Percentiles rank a stretch among this genome's conserved stretches.
Evolutionary conservation across 345 rosid species (phyloP).

Genomic region (Eucalyptus marginata): DNA sequence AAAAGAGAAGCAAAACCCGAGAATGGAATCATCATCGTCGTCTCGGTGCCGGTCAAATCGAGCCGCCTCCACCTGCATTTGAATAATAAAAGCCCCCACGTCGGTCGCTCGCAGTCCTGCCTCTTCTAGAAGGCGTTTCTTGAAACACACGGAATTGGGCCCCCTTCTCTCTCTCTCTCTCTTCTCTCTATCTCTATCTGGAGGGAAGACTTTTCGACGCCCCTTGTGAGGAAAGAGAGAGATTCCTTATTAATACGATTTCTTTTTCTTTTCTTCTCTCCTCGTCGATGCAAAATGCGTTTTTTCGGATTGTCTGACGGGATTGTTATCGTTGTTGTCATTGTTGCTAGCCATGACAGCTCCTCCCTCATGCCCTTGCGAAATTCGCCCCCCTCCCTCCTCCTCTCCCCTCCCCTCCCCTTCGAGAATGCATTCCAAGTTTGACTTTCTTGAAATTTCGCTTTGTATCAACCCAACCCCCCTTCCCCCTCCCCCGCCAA

Average conservation of each 20-base stretch:
- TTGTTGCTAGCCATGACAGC: conserved; percentile 1
- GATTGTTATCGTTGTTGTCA: neutral
- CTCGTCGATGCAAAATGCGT: neutral
- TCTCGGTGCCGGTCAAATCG: neutral
- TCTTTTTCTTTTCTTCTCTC: neutral
- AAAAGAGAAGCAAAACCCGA: neutral
- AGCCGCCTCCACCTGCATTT: neutral
- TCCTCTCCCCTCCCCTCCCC: no score
- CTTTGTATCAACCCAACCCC: neutral
- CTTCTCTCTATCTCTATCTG: neutral
- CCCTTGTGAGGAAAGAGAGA: neutral
- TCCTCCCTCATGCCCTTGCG: conserved; percentile 2
- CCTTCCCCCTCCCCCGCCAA: no score
- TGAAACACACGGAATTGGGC: neutral
- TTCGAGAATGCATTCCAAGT: neutral
- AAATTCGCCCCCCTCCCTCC: neutral
- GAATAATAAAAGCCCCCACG: neutral
- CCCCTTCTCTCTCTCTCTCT: neutral
- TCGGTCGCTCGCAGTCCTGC: neutral
- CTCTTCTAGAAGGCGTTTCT: neutral
- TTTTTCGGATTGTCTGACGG: neutral
- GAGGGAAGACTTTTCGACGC: neutral
- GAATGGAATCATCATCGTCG: neutral
- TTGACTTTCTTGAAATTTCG: neutral
- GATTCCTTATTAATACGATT: neutral